These are phyloP conservation scores for Penicillium mononematosum DNA, from an alignment of 495 filamentous ascomycete species.

Conservation along the genomic window DNA sequence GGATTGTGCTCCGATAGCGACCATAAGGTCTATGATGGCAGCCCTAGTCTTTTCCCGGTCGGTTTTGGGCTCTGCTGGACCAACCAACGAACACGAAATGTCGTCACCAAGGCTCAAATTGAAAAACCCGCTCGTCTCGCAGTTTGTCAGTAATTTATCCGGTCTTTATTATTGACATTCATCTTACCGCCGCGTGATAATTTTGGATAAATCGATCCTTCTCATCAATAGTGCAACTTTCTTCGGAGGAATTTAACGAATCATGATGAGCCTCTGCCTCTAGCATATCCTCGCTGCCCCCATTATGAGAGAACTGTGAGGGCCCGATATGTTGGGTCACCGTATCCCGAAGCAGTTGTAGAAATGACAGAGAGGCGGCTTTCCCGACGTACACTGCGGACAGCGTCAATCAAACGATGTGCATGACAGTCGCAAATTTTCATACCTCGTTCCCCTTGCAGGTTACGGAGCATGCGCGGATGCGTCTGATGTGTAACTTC, in stretches of 20 bases:
- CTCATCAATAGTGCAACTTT: constrained; percentile 21
- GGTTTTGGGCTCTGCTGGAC: constrained; percentile 15
- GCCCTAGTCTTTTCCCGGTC: constrained; percentile 26
- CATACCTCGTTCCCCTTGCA: constrained; percentile 40
- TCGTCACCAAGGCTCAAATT: constrained; percentile 19
- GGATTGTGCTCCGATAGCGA: constrained; percentile 46
- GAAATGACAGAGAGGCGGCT: constrained; percentile 42
- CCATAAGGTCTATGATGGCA: constrained; percentile 38
- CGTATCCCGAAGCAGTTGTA: constrained; percentile 42
- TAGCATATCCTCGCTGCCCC: constrained; percentile 43
- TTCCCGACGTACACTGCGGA: constrained; percentile 40
- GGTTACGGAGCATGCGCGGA: constrained; percentile 39
- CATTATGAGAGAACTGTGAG: constrained; percentile 43
- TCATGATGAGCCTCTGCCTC: constrained; percentile 40
- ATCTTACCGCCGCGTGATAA: constrained; percentile 33
- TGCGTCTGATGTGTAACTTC: constrained; percentile 39
- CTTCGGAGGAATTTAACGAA: constrained; percentile 25
- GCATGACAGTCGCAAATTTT: too few species aligned
- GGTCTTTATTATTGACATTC: constrained; percentile 6
- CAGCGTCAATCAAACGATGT: background rate
- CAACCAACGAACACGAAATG: constrained; percentile 4
- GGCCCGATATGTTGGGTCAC: constrained; percentile 46
- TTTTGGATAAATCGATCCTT: constrained; percentile 28
- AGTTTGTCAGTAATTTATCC: constrained; percentile 1
- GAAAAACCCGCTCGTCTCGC: constrained; percentile 38